Conservation (phyloP, 202 grass and related monocot species). For the Panicum hallii region DNA sequence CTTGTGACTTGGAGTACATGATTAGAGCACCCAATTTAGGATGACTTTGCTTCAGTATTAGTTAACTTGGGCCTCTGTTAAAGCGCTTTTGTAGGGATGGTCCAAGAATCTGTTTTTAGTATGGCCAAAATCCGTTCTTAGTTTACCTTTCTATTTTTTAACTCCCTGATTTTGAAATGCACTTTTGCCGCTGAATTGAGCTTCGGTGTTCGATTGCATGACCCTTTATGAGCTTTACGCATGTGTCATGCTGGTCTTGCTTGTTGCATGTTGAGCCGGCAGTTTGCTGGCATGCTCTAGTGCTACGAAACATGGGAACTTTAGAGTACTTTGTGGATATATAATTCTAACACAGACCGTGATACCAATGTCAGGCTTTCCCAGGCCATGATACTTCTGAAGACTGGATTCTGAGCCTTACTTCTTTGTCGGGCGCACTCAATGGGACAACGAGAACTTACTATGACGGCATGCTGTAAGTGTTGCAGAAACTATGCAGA, state of each 20-base stretch:
- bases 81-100: constrained; percentile 24
- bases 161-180: background rate
- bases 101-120: constrained; percentile 41
- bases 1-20: constrained; percentile 46
- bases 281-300: constrained; percentile 29
- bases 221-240: constrained; percentile 19
- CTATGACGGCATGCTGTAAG: constrained; percentile 97
- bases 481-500: constrained; percentile 12
- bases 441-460: constrained; percentile 99
- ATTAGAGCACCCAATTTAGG: constrained; percentile 23
- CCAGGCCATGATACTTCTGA: constrained; percentile 88
- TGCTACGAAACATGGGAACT: constrained; percentile 14
- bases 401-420: constrained; percentile 93
- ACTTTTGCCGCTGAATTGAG: constrained; percentile 27
- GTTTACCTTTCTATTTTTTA: background rate
- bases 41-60: constrained; percentile 32
- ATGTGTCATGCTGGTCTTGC: constrained; percentile 25
- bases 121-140: constrained; percentile 2
- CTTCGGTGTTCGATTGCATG: constrained; percentile 36
- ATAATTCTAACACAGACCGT: constrained; percentile 44
- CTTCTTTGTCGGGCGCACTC: constrained; percentile 90
- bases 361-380: constrained; percentile 67
- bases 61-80: constrained; percentile 29
- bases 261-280: constrained; percentile 43
- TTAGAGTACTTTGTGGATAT: constrained; percentile 3